These are phyloP conservation scores for Scenedesmus sp. DNA, from an alignment of 163 green algal genomes.

Conservation along the genomic window DNA sequence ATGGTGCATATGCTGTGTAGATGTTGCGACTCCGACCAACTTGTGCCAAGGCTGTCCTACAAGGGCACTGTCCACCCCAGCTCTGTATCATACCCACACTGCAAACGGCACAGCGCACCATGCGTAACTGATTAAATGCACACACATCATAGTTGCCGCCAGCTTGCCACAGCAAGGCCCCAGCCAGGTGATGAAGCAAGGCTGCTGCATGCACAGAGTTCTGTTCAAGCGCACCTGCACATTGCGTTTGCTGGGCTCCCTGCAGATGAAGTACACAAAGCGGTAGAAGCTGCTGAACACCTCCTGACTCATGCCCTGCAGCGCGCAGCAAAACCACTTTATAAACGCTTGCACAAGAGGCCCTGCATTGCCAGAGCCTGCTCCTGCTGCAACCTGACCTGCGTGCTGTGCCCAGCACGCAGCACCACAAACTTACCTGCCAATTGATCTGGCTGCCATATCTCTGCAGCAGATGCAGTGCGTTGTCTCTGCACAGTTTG, in stretches of 20 bases:
- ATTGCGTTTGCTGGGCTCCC: constrained; percentile 63
- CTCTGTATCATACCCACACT: too few species aligned
- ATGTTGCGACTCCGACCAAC: not conserved
- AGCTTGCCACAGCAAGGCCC: not conserved
- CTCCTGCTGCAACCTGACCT: not conserved
- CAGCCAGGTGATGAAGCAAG: not conserved
- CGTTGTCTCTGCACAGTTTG: constrained; percentile 1
- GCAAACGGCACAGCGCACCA: too few species aligned
- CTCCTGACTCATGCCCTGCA: constrained; percentile 64
- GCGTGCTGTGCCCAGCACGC: not conserved
- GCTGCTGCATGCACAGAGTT: not conserved
- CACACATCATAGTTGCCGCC: too few species aligned
- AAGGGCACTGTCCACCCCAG: not conserved
- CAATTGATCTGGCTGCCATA: constrained; percentile 42
- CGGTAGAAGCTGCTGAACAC: constrained; percentile 68
- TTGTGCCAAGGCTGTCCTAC: not conserved
- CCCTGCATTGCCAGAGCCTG: not conserved
- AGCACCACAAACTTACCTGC: constrained; percentile 21
- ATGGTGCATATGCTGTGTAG: not conserved
- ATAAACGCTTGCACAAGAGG: not conserved
- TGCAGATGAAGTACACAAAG: constrained; percentile 64
- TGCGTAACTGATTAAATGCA: too few species aligned
- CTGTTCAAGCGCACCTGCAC: constrained; percentile 49
- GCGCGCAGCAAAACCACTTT: not conserved
- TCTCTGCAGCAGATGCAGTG: constrained; percentile 19